Conservation (phyloP, 2,329 filamentous ascomycete species). For the Colletotrichum theobromicola region DNA sequence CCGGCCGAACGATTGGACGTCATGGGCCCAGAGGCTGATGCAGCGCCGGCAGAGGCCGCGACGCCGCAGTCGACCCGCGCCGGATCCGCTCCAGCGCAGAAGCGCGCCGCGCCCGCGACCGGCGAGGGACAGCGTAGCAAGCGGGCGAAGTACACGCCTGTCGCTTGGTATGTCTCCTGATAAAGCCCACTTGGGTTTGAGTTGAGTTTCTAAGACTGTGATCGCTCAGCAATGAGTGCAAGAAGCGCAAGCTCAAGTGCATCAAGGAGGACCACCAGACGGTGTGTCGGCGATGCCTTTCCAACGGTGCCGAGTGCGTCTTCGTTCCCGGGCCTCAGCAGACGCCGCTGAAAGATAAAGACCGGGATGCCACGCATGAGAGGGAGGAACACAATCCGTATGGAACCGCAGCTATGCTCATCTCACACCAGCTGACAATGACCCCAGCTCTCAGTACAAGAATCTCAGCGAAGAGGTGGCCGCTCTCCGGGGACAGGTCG, state of each 20-base stretch:
- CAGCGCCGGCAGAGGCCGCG: not conserved
- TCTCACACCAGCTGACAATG: not conserved
- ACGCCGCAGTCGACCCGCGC: not conserved
- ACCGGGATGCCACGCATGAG: conserved; percentile 23
- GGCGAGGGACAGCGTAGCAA: conserved; percentile 25
- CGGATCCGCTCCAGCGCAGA: conserved; percentile 6
- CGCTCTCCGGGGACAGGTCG: conserved; percentile 34
- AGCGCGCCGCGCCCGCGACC: conserved; percentile 7
- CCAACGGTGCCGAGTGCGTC: conserved; percentile 29
- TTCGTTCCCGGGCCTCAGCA: conserved; percentile 25
- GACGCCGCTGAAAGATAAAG: not conserved
- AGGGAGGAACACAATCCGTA: conserved; percentile 26
- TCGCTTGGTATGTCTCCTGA: conserved; percentile 35
- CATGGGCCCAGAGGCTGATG: not conserved
- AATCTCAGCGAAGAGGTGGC: conserved; percentile 31
- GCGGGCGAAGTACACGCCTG: conserved; percentile 41
- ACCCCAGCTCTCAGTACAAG: conserved; percentile 13
- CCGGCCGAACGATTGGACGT: not conserved
- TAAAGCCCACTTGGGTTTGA: too few relatives aligned
- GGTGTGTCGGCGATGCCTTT: conserved; percentile 35
- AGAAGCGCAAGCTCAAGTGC: conserved; percentile 46
- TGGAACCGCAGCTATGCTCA: not conserved
- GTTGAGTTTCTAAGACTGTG: not conserved
- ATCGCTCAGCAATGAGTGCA: conserved; percentile 39
- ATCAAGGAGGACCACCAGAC: conserved; percentile 27